A percentile compares a stretch with the other conserved stretches of the same genome.
Evolutionary conservation across 2,329 filamentous ascomycete species (phyloP).

Genomic region (Ceratocystis colombiana): DNA sequence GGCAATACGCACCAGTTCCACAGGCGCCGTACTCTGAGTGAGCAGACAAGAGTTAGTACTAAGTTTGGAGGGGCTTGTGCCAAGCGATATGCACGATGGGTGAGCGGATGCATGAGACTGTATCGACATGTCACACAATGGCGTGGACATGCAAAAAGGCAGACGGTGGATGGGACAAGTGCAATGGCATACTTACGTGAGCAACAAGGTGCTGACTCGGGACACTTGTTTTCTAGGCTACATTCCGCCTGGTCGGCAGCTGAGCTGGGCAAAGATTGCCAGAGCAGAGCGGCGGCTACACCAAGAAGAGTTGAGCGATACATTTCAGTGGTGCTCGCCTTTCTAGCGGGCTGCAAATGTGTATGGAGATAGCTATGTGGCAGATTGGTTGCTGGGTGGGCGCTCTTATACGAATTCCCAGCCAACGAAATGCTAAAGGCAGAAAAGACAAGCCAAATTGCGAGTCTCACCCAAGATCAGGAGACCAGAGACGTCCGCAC

Average conservation of each 20-base stretch:
- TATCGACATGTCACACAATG: background rate
- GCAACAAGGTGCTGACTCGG: slow-evolving; percentile 63
- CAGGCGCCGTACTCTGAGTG: slow-evolving; percentile 83
- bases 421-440: too few species aligned
- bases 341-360: background rate
- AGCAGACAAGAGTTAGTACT: slow-evolving; percentile 8
- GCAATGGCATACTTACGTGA: slow-evolving; percentile 52
- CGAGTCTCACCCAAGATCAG: too few species aligned
- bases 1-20: slow-evolving; percentile 86
- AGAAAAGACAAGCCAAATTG: too few species aligned
- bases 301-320: slow-evolving; percentile 10
- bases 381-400: background rate
- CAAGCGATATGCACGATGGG: too few species aligned
- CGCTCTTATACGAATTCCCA: too few species aligned
- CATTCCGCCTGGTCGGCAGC: slow-evolving; percentile 34
- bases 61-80: too few species aligned
- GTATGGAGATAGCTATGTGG: background rate
- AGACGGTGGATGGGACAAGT: background rate
- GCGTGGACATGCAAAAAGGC: too few species aligned
- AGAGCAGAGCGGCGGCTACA: slow-evolving; percentile 12
- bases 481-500: too few species aligned
- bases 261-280: slow-evolving; percentile 13
- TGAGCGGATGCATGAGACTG: too few species aligned
- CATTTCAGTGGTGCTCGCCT: slow-evolving; percentile 9
- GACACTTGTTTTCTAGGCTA: slow-evolving; percentile 51